These are phyloP conservation scores for Nakataea oryzae DNA, from an alignment of 2,329 filamentous ascomycete species.

Conservation along the genomic window DNA sequence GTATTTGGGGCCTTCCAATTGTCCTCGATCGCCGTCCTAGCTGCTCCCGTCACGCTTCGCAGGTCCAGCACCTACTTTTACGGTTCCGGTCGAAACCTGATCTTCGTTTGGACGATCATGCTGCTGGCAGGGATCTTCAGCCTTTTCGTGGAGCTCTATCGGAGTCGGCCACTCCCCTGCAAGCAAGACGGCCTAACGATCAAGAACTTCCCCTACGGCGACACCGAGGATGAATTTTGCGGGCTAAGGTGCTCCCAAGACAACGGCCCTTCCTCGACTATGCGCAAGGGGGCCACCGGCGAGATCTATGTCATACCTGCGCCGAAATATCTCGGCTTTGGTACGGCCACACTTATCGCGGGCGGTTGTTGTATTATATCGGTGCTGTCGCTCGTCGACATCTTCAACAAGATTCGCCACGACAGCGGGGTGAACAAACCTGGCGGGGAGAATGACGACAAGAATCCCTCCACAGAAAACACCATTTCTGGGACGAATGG, in stretches of 20 bases:
- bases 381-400: constrained; percentile 49
- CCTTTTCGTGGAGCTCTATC: constrained; percentile 55
- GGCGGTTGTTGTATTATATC: constrained; percentile 57
- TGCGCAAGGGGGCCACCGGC: constrained; percentile 43
- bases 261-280: constrained; percentile 39
- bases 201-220: constrained; percentile 31
- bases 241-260: constrained; percentile 32
- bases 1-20: constrained; percentile 59
- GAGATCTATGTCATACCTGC: constrained; percentile 54
- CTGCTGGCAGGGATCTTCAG: constrained; percentile 51
- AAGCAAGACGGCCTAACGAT: constrained; percentile 15
- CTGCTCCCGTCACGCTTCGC: constrained; percentile 51
- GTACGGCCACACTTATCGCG: constrained; percentile 47
- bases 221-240: constrained; percentile 23
- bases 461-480: constrained; percentile 22
- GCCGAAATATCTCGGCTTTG: constrained; percentile 44
- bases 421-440: constrained; percentile 44
- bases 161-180: constrained; percentile 34
- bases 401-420: constrained; percentile 54
- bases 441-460: constrained; percentile 27
- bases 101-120: constrained; percentile 55
- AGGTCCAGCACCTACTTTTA: constrained; percentile 55
- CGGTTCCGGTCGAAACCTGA: constrained; percentile 51
- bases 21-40: constrained; percentile 54
- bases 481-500: constrained; percentile 43